These are phyloP conservation scores for Metarhizium rileyi DNA, from an alignment of 2,329 filamentous ascomycete genomes.

Conservation along the genomic window DNA sequence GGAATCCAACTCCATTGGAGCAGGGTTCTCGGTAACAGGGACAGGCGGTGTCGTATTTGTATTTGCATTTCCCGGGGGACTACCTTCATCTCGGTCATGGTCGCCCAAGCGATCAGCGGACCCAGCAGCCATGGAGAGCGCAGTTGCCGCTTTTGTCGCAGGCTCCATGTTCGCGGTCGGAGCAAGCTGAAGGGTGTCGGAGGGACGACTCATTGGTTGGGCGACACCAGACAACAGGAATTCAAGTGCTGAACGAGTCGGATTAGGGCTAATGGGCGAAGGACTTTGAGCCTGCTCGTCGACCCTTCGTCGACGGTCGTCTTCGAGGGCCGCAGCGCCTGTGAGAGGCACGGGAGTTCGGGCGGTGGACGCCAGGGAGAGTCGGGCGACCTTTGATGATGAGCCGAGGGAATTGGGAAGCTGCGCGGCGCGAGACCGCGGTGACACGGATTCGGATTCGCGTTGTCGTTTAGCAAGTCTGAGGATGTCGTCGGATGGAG, in stretches of 20 bases:
- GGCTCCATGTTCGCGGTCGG: slow-evolving; percentile 35
- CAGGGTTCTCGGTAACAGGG: slow-evolving; percentile 39
- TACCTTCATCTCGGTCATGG: slow-evolving; percentile 34
- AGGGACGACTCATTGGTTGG: slow-evolving; percentile 44
- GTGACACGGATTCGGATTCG: slow-evolving; percentile 35
- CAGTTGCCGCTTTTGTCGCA: slow-evolving; percentile 26
- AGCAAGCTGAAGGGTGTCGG: slow-evolving; percentile 37
- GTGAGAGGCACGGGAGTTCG: slow-evolving; percentile 39
- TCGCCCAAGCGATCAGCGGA: slow-evolving; percentile 27
- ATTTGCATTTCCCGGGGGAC: slow-evolving; percentile 14
- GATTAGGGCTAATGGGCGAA: slow-evolving; percentile 40
- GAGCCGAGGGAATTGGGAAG: slow-evolving; percentile 32
- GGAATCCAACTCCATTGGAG: slow-evolving; percentile 44
- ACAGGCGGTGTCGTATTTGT: slow-evolving; percentile 33
- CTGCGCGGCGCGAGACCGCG: slow-evolving; percentile 19
- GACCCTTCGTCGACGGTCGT: slow-evolving; percentile 40
- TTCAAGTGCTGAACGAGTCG: slow-evolving; percentile 41
- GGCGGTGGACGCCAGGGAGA: slow-evolving; percentile 32
- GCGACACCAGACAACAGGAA: slow-evolving; percentile 44
- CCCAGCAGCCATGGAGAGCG: slow-evolving; percentile 22
- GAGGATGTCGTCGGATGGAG: slow-evolving; percentile 31
- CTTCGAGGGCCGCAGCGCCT: slow-evolving; percentile 43
- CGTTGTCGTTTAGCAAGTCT: slow-evolving; percentile 35
- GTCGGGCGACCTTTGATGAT: slow-evolving; percentile 44
- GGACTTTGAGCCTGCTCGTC: slow-evolving; percentile 24